Conservation (phyloP, 2,329 filamentous ascomycete species). For the Aspergillus viridinutans region DNA sequence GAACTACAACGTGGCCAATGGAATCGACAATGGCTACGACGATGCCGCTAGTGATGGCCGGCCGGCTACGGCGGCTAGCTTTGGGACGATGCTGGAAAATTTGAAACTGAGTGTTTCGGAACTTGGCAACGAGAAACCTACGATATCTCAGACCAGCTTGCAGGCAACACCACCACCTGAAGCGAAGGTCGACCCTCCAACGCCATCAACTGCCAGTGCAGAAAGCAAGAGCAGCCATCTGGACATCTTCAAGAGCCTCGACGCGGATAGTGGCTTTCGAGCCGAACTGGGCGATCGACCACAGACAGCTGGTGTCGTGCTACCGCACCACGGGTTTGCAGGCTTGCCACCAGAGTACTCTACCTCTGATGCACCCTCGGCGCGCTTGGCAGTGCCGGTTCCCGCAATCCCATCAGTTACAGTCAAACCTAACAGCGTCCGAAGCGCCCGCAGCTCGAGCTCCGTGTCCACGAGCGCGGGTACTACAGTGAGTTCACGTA, state of each 20-base stretch:
- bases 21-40: slow-evolving; percentile 24
- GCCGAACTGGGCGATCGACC: slow-evolving; percentile 18
- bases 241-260: slow-evolving; percentile 18
- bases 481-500: slow-evolving; percentile 28
- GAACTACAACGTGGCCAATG: slow-evolving; percentile 43
- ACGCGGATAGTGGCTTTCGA: slow-evolving; percentile 14
- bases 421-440: slow-evolving; percentile 31
- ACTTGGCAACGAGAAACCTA: slow-evolving; percentile 23
- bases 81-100: slow-evolving; percentile 37
- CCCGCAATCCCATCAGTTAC: slow-evolving; percentile 25
- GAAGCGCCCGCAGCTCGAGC: slow-evolving; percentile 36
- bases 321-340: slow-evolving; percentile 13
- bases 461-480: slow-evolving; percentile 32
- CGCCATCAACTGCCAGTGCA: slow-evolving; percentile 1
- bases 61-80: slow-evolving; percentile 35
- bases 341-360: slow-evolving; percentile 21
- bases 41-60: slow-evolving; percentile 35
- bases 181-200: not conserved
- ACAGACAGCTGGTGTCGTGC: slow-evolving; percentile 22
- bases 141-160: slow-evolving; percentile 15
- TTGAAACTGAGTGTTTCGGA: slow-evolving; percentile 34
- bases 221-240: slow-evolving; percentile 9
- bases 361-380: slow-evolving; percentile 16
- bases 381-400: slow-evolving; percentile 29
- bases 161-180: not conserved